These are phyloP conservation scores for Berberis thunbergii DNA, from an alignment of 164 flowering plant genomes.

Conservation along the genomic window DNA sequence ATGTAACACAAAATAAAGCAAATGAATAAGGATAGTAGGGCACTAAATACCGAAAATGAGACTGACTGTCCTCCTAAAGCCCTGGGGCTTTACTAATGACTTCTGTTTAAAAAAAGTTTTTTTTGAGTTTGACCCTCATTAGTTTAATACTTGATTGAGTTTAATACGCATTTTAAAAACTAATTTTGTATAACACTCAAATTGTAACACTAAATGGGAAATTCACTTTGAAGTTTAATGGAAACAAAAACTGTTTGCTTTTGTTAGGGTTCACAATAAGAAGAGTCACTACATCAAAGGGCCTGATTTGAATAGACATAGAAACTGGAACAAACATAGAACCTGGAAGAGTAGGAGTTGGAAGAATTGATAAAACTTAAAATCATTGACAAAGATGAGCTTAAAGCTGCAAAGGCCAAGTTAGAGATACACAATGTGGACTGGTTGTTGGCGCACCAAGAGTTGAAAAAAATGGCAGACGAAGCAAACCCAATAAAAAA, in stretches of 20 bases:
- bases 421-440: slow-evolving; percentile 55
- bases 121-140: too few species aligned
- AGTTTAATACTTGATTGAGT: too few species aligned
- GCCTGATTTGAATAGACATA: slow-evolving; percentile 61
- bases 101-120: too few species aligned
- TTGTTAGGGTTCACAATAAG: slow-evolving; percentile 8
- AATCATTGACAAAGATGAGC: slow-evolving; percentile 48
- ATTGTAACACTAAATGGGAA: too few species aligned
- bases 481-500: slow-evolving; percentile 19
- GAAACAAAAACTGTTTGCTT: slow-evolving; percentile 19
- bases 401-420: slow-evolving; percentile 47
- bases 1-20: too few species aligned
- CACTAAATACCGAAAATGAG: too few species aligned
- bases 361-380: slow-evolving; percentile 23
- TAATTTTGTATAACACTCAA: too few species aligned
- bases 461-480: slow-evolving; percentile 42
- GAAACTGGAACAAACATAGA: slow-evolving; percentile 60
- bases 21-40: too few species aligned
- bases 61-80: too few species aligned
- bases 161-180: too few species aligned
- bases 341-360: slow-evolving; percentile 50
- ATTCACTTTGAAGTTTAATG: slow-evolving; percentile 12
- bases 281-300: slow-evolving; percentile 13
- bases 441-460: slow-evolving; percentile 58
- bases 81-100: too few species aligned